These are phyloP conservation scores for Mortierella hygrophila DNA, from an alignment of 192 early-diverging fungal genomes.

Conservation along the genomic window DNA sequence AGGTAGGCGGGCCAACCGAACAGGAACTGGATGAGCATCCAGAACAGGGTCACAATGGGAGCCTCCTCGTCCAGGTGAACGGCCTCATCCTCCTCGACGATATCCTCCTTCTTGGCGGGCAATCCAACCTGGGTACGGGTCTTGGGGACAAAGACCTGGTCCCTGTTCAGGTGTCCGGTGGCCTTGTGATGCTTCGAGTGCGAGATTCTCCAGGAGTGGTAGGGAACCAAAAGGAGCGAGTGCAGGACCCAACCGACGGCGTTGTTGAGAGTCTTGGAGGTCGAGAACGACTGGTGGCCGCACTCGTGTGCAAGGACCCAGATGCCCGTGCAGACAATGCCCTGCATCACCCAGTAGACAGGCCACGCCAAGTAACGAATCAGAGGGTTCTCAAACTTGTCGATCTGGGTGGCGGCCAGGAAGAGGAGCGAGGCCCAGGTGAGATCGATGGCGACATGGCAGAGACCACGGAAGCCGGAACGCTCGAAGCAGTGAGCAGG, in stretches of 20 bases:
- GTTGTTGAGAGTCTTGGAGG: slow-evolving; percentile 88
- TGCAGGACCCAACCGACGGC: slow-evolving; percentile 91
- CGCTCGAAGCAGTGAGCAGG: slow-evolving; percentile 96
- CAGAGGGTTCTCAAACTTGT: slow-evolving; percentile 58
- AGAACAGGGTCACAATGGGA: slow-evolving; percentile 76
- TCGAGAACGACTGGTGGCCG: slow-evolving; percentile 93
- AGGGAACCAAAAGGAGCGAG: slow-evolving; percentile 91
- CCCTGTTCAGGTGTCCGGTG: slow-evolving; percentile 89
- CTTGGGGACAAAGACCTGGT: slow-evolving; percentile 95
- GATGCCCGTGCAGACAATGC: slow-evolving; percentile 87
- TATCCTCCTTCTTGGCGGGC: slow-evolving; percentile 54
- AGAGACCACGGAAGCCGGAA: slow-evolving; percentile 81
- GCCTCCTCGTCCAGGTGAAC: slow-evolving; percentile 72
- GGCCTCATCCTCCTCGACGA: slow-evolving; percentile 58
- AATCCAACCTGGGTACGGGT: slow-evolving; percentile 73
- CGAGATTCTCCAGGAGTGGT: slow-evolving; percentile 92
- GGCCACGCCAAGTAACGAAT: slow-evolving; percentile 78
- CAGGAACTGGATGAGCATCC: slow-evolving; percentile 76
- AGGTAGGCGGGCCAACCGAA: slow-evolving; percentile 95
- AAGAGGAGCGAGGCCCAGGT: slow-evolving; percentile 72
- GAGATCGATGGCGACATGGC: slow-evolving; percentile 85
- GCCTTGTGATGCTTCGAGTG: slow-evolving; percentile 96
- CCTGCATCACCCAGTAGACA: slow-evolving; percentile 86
- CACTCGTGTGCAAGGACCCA: slow-evolving; percentile 96
- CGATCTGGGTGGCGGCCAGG: slow-evolving; percentile 79